Evolutionary conservation across 352 stramenopile species (phyloP), one percentile per base, ranked within the genome.

Genomic region (Pythium plurisporium): DNA sequence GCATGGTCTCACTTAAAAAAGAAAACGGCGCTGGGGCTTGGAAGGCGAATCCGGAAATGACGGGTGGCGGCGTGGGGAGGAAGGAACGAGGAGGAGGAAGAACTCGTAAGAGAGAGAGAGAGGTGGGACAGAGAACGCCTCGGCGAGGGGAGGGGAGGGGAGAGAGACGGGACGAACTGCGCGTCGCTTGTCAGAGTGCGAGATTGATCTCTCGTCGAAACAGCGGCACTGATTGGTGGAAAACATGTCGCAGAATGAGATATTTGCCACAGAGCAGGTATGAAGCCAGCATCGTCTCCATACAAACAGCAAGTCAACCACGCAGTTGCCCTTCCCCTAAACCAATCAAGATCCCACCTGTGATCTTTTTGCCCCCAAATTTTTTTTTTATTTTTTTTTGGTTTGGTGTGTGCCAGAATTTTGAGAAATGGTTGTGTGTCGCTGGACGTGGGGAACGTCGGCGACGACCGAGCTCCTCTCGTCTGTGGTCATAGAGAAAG

Each of bases 201-300:
- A 12, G 12, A n/a, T n/a, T n/a, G 30, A 12, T 36, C 12, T 36
- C 30, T 12, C 12, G 30, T 12, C 30, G 30, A 36, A 12, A 36
- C 7, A 36, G 7, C 7, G 7, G 30, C 7, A 12, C 30, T 36
- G 30, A 36, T 36, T 36, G 30, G 30, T 36, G 7, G 30, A 34
- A 1, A 4, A 37, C n/a, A 50, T 50, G 43, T 50, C 43, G 20
- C 43, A 50, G 43, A 30, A 50, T 50, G 43, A 50, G 43, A 50
- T 50, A 50, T 50, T 50, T 50, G 17, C 38, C 38, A n/a, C 36
- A 41, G n/a, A n/a, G n/a, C n/a, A n/a, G n/a, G n/a, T n/a, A n/a
- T n/a, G n/a, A n/a, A n/a, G n/a, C n/a, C n/a, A n/a, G n/a, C n/a
- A n/a, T n/a, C n/a, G n/a, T n/a, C n/a, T n/a, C n/a, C n/a, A n/a